Base-by-base conservation (phyloP, 2,329 filamentous ascomycete species). In the Sporothrix globosa region DNA sequence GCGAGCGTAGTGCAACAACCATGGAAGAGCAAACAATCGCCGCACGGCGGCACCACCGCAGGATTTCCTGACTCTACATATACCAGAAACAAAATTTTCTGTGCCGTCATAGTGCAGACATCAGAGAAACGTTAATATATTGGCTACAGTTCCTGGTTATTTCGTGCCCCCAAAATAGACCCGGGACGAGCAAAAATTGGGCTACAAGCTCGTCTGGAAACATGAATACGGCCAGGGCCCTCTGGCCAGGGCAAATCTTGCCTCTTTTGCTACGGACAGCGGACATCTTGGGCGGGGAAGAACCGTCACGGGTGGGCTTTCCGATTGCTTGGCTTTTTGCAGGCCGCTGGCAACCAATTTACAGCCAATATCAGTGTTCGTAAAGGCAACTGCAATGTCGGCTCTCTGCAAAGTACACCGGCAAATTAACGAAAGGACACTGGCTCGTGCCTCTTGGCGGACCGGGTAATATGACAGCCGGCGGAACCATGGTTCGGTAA, bases 231-330 rank as follows among this genome's bases (percentile, higher is more conserved):
- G 34, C 34, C 34, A 34, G 34, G 1, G 19, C 19, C 39, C 3
- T 7, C 11, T 24, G 21, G 10, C 11, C 11, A 44, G 17, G n/a
- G 56, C 9, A 3, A 14, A 24, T 44, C 56, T 24, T 61, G 56
- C 56, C 56, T 44, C 34, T 24, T 44, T 44, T 10, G 39, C 39
- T n/a, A 44, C 56, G 56, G 56, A 44, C n/a, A 44, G 11, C n/a
- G 34, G 39, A 24, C 56, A 14, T 11, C 9, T 21, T 4, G 19
- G 5, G 39, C 21, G n/a, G 56, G 39, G n/a, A 44, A 61, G 9
- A 44, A 14, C 56, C n/a, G 56, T 44, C 21, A n/a, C 56, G 34
- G 19, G 19, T 60, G 74, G 34, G 9, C 34, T 34, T 34, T 34
- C 34, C 34, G 34, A 7, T 6, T 34, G 34, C 34, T 34, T 34